Evolutionary conservation across 2,329 filamentous ascomycete genomes (phyloP), one percentile per base, ranked within the genome.

Genomic region (Penicillium sp.): DNA sequence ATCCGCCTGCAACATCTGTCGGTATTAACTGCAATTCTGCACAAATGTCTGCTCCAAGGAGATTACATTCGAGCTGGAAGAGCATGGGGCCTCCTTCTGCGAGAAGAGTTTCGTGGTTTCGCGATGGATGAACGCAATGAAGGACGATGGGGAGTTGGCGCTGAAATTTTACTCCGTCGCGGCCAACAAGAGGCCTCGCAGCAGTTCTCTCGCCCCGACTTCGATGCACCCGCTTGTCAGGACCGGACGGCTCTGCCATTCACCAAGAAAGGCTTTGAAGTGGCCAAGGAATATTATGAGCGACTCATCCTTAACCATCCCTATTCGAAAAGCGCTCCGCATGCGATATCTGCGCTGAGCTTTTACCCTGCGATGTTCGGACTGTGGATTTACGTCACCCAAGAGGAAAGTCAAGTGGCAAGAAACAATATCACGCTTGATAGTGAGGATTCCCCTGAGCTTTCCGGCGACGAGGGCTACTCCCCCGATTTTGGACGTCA

Each of bases 341-440:
- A 85, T 53, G 77, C 81, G 3, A 77, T 88, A 43, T 89, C 86
- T 64, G 87, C 90, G 11, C 72, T 90, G 39, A 87, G 91, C 61
- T 96, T 97, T 73, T 93, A 92, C 77, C 88, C 90, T 14, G 89
- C 90, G 14, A 84, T 96, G 78, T 88, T 94, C 67, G 87, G 87
- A 51, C 84, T 92, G 48, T 94, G 95, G 85, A 84, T 96, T 54
- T 93, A 91, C 72, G 86, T 90, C 62, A 81, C 88, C 1, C 85
- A 90, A 69, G 81, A 85, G 49, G 87, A 87, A 78, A 84, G 84
- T 69, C 77, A 74, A 56, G 70, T 72, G 53, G 82, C 76, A 11
- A 69, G 84, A 39, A 73, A 78, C 55, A 72, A 69, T 11, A 65
- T 82, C 11, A 66, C 12, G 54, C 43, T 71, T 56, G 54, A 60